A percentile compares a stretch with the other conserved stretches of the same genome.
phyloP scores from a whole-genome alignment of 2,329 filamentous ascomycete genomes.

The Diaporthe aspalathi region DNA sequence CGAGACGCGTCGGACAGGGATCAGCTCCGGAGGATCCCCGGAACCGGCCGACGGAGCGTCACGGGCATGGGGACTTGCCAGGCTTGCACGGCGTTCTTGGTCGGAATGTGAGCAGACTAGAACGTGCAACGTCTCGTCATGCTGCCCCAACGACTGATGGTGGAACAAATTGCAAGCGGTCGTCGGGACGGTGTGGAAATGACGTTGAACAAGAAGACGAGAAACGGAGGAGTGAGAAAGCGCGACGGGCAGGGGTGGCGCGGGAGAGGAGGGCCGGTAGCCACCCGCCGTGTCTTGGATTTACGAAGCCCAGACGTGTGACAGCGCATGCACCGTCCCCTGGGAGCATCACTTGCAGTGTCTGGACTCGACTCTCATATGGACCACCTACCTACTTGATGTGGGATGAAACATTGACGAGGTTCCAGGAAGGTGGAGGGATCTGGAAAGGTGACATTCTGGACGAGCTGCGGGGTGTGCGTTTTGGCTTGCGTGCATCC shows the following conservation, averaged over 20 bases:
- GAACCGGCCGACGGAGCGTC: conserved; percentile 11
- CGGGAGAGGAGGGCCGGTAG: conserved; percentile 22
- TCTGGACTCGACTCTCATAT: background rate
- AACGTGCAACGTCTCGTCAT: background rate
- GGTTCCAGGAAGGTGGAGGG: conserved; percentile 9
- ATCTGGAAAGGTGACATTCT: too few species aligned
- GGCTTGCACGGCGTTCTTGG: background rate
- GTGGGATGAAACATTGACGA: conserved; percentile 24
- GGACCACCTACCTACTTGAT: too few species aligned
- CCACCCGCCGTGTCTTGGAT: conserved; percentile 13
- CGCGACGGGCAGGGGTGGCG: conserved; percentile 36
- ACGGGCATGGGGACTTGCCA: background rate
- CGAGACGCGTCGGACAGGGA: conserved; percentile 22
- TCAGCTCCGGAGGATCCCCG: background rate
- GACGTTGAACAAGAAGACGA: background rate
- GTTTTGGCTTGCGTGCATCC: too few species aligned
- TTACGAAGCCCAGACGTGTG: background rate
- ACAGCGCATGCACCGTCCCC: background rate
- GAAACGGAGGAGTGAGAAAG: conserved; percentile 7
- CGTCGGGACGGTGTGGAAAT: background rate
- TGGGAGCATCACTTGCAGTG: background rate
- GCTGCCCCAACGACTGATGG: too few species aligned
- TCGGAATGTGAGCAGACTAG: background rate
- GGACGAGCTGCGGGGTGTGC: too few species aligned
- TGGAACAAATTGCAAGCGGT: too few species aligned